phyloP scores from a whole-genome alignment of 768 basidiomycete genomes.

The Amanita exitialis region DNA sequence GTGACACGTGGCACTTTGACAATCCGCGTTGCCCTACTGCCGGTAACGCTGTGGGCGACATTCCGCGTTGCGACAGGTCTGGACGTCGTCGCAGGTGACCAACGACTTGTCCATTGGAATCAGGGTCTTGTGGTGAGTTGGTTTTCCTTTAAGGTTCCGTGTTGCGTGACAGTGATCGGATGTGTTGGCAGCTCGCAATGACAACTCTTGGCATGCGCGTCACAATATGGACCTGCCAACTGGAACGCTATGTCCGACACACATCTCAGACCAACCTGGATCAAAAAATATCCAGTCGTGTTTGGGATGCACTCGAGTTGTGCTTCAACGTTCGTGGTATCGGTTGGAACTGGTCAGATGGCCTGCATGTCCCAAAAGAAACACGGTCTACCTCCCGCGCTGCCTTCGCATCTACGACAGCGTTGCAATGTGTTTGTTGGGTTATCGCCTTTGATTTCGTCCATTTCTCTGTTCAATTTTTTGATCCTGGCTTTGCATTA shows the following conservation, averaged over 20 bases:
- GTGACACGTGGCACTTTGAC: constrained; percentile 32
- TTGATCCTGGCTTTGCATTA: constrained; percentile 31
- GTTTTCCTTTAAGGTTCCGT: background rate
- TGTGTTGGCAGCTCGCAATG: constrained; percentile 24
- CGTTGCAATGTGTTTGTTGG: constrained; percentile 22
- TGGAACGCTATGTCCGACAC: constrained; percentile 21
- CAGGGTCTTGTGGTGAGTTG: constrained; percentile 33
- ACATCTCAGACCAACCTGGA: constrained; percentile 9
- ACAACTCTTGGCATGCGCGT: constrained; percentile 24
- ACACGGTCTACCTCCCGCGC: constrained; percentile 28
- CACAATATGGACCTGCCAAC: constrained; percentile 30
- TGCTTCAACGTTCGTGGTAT: constrained; percentile 40
- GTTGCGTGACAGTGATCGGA: background rate
- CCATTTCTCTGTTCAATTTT: constrained; percentile 35
- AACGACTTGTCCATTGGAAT: constrained; percentile 29
- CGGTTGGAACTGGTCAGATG: constrained; percentile 52
- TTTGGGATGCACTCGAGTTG: constrained; percentile 40
- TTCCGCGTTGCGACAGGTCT: constrained; percentile 33
- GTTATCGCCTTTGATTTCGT: constrained; percentile 32
- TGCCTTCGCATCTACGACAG: constrained; percentile 26
- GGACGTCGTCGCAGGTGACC: constrained; percentile 27
- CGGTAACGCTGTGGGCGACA: constrained; percentile 32
- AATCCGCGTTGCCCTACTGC: constrained; percentile 37
- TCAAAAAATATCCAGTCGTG: background rate
- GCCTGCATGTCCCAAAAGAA: constrained; percentile 30